Evolutionary conservation across 1,284 basidiomycete species (phyloP), one percentile per base, ranked within the genome.

Genomic region (Trichosporon inkin): DNA sequence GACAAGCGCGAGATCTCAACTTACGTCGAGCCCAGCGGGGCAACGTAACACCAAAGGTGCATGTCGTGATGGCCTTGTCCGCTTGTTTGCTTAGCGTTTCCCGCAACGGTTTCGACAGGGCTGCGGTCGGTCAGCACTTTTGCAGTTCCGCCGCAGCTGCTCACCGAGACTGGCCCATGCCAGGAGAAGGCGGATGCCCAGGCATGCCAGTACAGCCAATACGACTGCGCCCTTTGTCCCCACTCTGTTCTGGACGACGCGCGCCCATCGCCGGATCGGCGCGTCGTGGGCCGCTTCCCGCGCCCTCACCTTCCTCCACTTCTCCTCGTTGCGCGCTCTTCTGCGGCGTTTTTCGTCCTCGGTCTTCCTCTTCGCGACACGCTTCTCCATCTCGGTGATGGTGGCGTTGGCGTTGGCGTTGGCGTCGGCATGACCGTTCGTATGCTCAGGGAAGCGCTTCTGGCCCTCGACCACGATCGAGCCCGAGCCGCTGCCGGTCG

Each of bases 251-350:
- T 62, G 47, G 5, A 56, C 60, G 4, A 28, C 38, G 34, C 60
- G 59, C 11, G 63, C 63, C n/a, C 53, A 52, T 1, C 60, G 44
- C 13, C 63, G 60, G 34, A 64, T 49, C 8, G 63, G 63, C 16
- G 63, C 63, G 24, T 64, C 63, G 54, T 64, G 63, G 10, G 63
- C 63, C 1, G 63, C 63, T 34, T 64, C 63, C 19, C 63, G 57
- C n/a, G 63, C 63, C 16, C 63, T 61, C 17, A 57, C 63, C 16
- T 61, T 58, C 32, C 60, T 61, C 63, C 63, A 64, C 16, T 61
- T 58, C 40, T 64, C 63, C 32, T 62, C 63, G 40, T 64, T 64
- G 11, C 55, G 55, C 22, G 57, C 62, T 35, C 44, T 39, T 10
- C 53, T 49, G 20, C 60, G 57, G n/a, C 60, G 57, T 55, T 57